These are phyloP conservation scores for Elsinoe australis DNA, from an alignment of 2,329 filamentous ascomycete genomes.

Conservation along the genomic window DNA sequence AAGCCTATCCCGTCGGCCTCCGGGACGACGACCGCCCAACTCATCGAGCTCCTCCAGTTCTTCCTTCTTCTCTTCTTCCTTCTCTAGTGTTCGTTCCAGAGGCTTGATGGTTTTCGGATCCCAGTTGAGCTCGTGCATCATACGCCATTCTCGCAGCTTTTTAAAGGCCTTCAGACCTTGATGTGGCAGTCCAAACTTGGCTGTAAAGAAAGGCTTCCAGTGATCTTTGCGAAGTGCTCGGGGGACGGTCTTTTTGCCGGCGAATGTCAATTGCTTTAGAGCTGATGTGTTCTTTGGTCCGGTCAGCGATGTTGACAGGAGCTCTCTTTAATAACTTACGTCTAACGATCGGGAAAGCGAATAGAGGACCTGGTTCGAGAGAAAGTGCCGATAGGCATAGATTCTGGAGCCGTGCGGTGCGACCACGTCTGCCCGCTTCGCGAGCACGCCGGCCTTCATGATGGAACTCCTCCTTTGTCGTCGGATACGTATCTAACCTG, in stretches of 20 bases:
- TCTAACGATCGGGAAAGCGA: constrained; percentile 51
- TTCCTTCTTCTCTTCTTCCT: constrained; percentile 29
- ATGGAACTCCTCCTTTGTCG: background rate
- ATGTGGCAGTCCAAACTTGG: constrained; percentile 46
- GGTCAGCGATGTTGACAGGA: too few relatives aligned
- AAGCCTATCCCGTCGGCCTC: background rate
- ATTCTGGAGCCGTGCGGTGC: constrained; percentile 49
- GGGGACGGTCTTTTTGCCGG: constrained; percentile 57
- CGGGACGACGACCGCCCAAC: constrained; percentile 14
- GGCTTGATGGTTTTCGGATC: constrained; percentile 37
- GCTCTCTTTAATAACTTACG: constrained; percentile 40
- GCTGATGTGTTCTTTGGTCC: constrained; percentile 42
- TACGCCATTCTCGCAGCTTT: constrained; percentile 53
- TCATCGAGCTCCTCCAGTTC: constrained; percentile 38
- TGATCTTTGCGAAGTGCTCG: constrained; percentile 52
- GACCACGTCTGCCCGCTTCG: constrained; percentile 27
- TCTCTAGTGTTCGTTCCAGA: constrained; percentile 25
- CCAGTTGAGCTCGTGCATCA: constrained; percentile 50
- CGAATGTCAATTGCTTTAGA: constrained; percentile 52
- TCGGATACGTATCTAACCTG: too few relatives aligned
- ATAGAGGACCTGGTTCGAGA: constrained; percentile 58
- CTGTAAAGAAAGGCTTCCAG: constrained; percentile 53
- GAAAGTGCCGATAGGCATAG: constrained; percentile 54
- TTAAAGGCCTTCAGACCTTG: constrained; percentile 50
- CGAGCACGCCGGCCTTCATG: constrained; percentile 5